phyloP scores from a whole-genome alignment of 306 rosid genomes.

The Styphnolobium japonicum region DNA sequence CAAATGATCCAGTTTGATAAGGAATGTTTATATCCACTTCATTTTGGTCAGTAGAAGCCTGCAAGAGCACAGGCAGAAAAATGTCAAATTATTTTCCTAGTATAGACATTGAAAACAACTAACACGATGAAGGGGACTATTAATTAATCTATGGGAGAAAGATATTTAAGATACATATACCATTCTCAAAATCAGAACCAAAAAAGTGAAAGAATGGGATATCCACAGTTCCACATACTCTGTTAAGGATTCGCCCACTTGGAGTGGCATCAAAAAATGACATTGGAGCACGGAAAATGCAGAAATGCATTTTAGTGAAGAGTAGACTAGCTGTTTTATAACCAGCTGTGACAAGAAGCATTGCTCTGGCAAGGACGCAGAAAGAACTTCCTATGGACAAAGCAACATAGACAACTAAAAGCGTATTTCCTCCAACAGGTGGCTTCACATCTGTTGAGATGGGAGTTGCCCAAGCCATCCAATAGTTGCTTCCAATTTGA shows the following conservation, averaged over 20 bases:
- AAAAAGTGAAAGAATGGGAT: background rate
- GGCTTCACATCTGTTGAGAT: constrained; percentile 38
- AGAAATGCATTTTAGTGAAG: constrained; percentile 53
- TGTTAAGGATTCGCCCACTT: constrained; percentile 61
- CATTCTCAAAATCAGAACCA: background rate
- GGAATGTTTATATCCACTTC: constrained; percentile 19
- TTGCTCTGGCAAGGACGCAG: constrained; percentile 36
- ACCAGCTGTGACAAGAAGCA: constrained; percentile 40
- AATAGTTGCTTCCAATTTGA: constrained; percentile 68
- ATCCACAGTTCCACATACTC: constrained; percentile 36
- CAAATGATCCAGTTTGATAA: background rate
- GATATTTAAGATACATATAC: background rate
- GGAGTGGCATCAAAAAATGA: constrained; percentile 74
- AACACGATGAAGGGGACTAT: background rate
- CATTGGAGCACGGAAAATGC: constrained; percentile 69
- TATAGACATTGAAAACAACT: background rate
- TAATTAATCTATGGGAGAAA: background rate
- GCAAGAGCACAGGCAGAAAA: background rate
- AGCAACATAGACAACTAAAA: constrained; percentile 43
- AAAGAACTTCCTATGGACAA: constrained; percentile 54
- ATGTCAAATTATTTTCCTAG: background rate
- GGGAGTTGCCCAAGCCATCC: constrained; percentile 84
- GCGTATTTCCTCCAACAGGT: constrained; percentile 26
- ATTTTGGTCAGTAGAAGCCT: constrained; percentile 38
- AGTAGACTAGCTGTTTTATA: constrained; percentile 61